Conservation (phyloP, 2,329 filamentous ascomycete genomes). For the Fulvia fulva region DNA sequence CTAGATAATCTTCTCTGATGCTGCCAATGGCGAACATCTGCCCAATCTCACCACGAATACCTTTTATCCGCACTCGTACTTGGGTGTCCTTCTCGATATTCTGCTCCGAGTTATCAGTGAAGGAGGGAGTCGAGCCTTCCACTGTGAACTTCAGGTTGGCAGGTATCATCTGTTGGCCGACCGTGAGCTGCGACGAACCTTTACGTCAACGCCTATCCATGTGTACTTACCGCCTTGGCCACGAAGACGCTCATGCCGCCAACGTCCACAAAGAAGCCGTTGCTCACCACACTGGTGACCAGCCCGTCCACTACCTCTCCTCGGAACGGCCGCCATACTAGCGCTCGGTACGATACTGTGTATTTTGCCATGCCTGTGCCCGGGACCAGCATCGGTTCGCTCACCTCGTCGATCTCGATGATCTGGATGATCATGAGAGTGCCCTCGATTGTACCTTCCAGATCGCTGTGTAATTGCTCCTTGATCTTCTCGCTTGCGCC, state of each 20-base stretch:
- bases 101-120: conserved; percentile 90
- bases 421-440: conserved; percentile 98
- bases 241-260: conserved; percentile 77
- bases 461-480: conserved; percentile 82
- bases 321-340: conserved; percentile 97
- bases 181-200: conserved; percentile 3
- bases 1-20: conserved; percentile 68
- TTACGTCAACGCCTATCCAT: neutral
- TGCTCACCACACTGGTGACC: conserved; percentile 83
- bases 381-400: conserved; percentile 78
- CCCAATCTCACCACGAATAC: conserved; percentile 86
- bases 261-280: conserved; percentile 85
- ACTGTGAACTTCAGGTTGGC: conserved; percentile 89
- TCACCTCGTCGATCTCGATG: conserved; percentile 93
- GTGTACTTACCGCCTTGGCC: conserved; percentile 67
- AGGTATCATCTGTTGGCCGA: conserved; percentile 70
- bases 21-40: conserved; percentile 97
- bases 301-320: conserved; percentile 97
- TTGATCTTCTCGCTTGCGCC: conserved; percentile 91
- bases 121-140: conserved; percentile 93
- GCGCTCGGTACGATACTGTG: conserved; percentile 88
- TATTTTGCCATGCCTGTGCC: conserved; percentile 91
- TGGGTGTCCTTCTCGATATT: conserved; percentile 92
- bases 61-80: conserved; percentile 89
- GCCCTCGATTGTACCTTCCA: conserved; percentile 91